Base-by-base conservation (phyloP, 2,329 filamentous ascomycete genomes). In the Westerdykella ornata region DNA sequence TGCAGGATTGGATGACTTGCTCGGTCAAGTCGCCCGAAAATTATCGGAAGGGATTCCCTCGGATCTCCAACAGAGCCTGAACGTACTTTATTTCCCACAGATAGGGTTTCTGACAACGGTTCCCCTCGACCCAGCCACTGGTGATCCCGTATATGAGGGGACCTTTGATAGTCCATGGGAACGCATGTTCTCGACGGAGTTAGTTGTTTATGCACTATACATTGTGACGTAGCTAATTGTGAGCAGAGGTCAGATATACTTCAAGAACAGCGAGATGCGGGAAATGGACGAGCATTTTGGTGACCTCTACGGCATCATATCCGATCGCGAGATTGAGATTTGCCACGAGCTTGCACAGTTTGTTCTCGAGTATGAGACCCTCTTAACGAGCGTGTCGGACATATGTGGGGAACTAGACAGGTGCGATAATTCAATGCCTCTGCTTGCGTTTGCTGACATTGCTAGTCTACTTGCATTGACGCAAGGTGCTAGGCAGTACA, bases 271-370 rank as follows among this genome's bases (percentile, higher is more conserved):
- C 4, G 76, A 82, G 42, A 94, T 94, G 82, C 75, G 71, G 43
- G 81, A 89, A 47, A 76, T 98, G 65, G 90, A 97, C 56, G 72
- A 77, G 8, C 76, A 84, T 42, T 82, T 88, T 50, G 92, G 92
- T 9, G 90, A 97, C 61, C 76, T 94, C 20, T 90, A 90, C 54
- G 81, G 84, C 29, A 74, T 80, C 43, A 95, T 98, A 42, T 85
- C 85, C 84, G 89, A 95, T 56, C 80, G 80, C 41, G 90, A 98
- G 61, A 89, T 96, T 34, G 86, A 95, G 52, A 85, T 97, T 33
- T 76, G 92, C 0, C 84, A 96, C 54, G 71, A 77, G 3, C 77
- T 98, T 20, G 80, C 85, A 1, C 78, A 84, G 35, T 74, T 72
- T 29, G 72, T 96, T 13, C 69, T 96, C 1, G 70, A 80, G 46